These are phyloP conservation scores for Panicum virgatum DNA, from an alignment of 202 grass and related monocot species.

Conservation along the genomic window DNA sequence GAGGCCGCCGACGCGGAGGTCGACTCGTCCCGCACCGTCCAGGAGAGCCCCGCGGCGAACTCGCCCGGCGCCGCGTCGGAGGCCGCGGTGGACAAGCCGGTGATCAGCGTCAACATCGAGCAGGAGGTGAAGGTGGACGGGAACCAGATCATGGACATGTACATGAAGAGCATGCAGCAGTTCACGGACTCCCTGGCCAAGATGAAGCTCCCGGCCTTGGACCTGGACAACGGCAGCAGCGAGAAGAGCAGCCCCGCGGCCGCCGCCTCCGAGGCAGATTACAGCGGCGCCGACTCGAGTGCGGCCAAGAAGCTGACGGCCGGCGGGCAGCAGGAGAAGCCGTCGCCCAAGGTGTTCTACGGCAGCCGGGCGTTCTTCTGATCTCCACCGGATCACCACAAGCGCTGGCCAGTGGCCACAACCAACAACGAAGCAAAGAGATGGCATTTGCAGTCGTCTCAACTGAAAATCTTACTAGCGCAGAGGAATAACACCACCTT, in stretches of 20 bases:
- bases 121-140: slow-evolving; percentile 74
- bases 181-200: slow-evolving; percentile 92
- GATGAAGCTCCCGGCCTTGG: slow-evolving; percentile 85
- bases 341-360: slow-evolving; percentile 80
- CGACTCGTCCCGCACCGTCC: slow-evolving; percentile 47
- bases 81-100: slow-evolving; percentile 54
- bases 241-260: slow-evolving; percentile 25
- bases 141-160: slow-evolving; percentile 95
- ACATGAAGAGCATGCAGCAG: slow-evolving; percentile 99
- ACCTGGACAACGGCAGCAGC: slow-evolving; percentile 57
- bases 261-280: slow-evolving; percentile 37
- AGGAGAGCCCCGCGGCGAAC: slow-evolving; percentile 37
- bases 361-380: slow-evolving; percentile 92
- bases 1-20: slow-evolving; percentile 35
- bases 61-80: slow-evolving; percentile 42
- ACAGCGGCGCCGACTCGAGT: slow-evolving; percentile 48
- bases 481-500: slow-evolving; percentile 54
- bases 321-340: slow-evolving; percentile 54
- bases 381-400: slow-evolving; percentile 7
- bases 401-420: not conserved
- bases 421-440: slow-evolving; percentile 28
- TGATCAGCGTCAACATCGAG: slow-evolving; percentile 68
- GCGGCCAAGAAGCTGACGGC: slow-evolving; percentile 49
- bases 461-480: slow-evolving; percentile 56
- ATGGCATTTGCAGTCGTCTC: slow-evolving; percentile 56